A percentile compares a stretch with the other conserved stretches of the same genome.
Conservation (phyloP, 2,329 filamentous ascomycete species). For the Stachybotrys echinatus region DNA sequence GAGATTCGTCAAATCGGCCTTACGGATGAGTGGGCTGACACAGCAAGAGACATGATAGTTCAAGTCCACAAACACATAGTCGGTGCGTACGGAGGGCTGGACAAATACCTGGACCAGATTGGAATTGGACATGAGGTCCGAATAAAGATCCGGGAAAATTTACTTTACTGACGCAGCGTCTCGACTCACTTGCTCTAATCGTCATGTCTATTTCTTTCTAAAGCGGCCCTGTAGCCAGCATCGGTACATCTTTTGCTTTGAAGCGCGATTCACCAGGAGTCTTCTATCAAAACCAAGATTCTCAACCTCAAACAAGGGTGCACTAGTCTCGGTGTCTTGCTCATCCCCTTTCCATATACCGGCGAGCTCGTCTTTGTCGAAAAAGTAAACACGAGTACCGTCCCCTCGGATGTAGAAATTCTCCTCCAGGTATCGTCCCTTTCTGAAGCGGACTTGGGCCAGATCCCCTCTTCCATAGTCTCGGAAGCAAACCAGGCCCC, state of each 20-base stretch:
- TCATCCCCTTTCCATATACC: slow-evolving; percentile 64
- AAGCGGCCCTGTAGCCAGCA: slow-evolving; percentile 92
- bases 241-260: slow-evolving; percentile 94
- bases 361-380: slow-evolving; percentile 77
- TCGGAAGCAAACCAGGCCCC: slow-evolving; percentile 89
- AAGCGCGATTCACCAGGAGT: slow-evolving; percentile 85
- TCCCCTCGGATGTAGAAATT: slow-evolving; percentile 97
- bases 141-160: slow-evolving; percentile 29
- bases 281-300: slow-evolving; percentile 82
- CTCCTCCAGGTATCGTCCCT: slow-evolving; percentile 87
- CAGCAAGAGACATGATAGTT: slow-evolving; percentile 58
- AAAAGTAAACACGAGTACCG: slow-evolving; percentile 96
- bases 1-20: slow-evolving; percentile 70
- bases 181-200: background rate
- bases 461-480: slow-evolving; percentile 96
- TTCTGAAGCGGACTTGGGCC: slow-evolving; percentile 95
- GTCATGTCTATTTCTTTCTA: slow-evolving; percentile 53
- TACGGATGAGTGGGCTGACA: slow-evolving; percentile 65
- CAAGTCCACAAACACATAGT: slow-evolving; percentile 54
- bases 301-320: slow-evolving; percentile 59
- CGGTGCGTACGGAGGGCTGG: slow-evolving; percentile 59
- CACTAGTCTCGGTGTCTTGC: slow-evolving; percentile 15
- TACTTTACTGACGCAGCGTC: slow-evolving; percentile 32
- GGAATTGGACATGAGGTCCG: slow-evolving; percentile 48
- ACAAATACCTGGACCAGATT: slow-evolving; percentile 58